Conservation (phyloP, 2,329 filamentous ascomycete species). For the Hypoxylon sp. region DNA sequence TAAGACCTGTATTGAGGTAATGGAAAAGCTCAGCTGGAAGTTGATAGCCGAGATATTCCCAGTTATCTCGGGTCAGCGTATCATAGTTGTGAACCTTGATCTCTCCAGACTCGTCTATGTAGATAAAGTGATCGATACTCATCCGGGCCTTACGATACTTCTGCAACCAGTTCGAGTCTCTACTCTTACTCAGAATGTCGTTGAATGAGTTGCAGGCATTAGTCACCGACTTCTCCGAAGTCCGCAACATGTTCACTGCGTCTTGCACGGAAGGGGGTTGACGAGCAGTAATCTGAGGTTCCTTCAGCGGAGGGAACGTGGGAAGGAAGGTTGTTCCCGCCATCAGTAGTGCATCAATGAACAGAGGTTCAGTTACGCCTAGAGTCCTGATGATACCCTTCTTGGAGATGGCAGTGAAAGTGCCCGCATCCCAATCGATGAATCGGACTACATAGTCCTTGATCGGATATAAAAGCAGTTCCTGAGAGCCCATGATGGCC, state of each 20-base stretch:
- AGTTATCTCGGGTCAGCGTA: constrained; percentile 83
- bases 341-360: constrained; percentile 87
- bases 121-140: constrained; percentile 88
- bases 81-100: constrained; percentile 81
- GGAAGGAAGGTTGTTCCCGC: constrained; percentile 85
- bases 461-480: constrained; percentile 88
- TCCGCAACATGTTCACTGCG: constrained; percentile 82
- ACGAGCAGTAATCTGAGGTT: constrained; percentile 66
- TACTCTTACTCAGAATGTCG: constrained; percentile 77
- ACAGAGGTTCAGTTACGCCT: constrained; percentile 76
- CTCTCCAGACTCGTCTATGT: constrained; percentile 82
- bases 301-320: constrained; percentile 82
- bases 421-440: constrained; percentile 78
- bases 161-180: constrained; percentile 83
- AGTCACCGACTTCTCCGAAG: constrained; percentile 78
- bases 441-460: constrained; percentile 78
- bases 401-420: constrained; percentile 75
- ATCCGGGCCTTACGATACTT: constrained; percentile 89
- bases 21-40: constrained; percentile 91
- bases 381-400: constrained; percentile 78
- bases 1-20: constrained; percentile 87
- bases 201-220: constrained; percentile 82
- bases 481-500: constrained; percentile 86
- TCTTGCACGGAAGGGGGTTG: constrained; percentile 77
- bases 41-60: constrained; percentile 91